These are phyloP conservation scores for Calonectria hawksworthii DNA, from an alignment of 2,329 filamentous ascomycete species.

Conservation along the genomic window DNA sequence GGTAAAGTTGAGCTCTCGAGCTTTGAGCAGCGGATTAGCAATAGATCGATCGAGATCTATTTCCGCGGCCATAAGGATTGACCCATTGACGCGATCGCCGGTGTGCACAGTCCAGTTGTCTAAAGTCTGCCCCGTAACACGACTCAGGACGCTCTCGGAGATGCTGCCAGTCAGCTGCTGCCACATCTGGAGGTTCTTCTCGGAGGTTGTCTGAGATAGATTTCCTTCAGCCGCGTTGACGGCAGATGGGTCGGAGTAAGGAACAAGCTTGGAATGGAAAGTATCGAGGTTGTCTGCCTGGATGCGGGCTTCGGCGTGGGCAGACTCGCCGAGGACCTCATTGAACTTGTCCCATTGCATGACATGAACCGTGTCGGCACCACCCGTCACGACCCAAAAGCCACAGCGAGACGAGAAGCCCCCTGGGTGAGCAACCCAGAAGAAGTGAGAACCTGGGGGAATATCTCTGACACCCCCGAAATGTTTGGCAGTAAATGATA, in stretches of 20 bases:
- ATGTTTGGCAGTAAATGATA: constrained; percentile 61
- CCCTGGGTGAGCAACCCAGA: constrained; percentile 68
- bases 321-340: constrained; percentile 66
- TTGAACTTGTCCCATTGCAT: constrained; percentile 70
- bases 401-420: constrained; percentile 66
- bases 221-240: constrained; percentile 34
- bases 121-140: constrained; percentile 59
- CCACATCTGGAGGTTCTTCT: constrained; percentile 61
- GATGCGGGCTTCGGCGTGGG: constrained; percentile 60
- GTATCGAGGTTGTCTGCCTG: constrained; percentile 57
- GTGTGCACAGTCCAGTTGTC: constrained; percentile 68
- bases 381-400: constrained; percentile 67
- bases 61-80: constrained; percentile 54
- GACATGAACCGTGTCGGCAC: constrained; percentile 55
- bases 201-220: constrained; percentile 34
- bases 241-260: constrained; percentile 57
- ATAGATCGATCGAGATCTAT: constrained; percentile 57
- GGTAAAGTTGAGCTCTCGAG: constrained; percentile 62
- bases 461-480: constrained; percentile 70
- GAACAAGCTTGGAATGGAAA: constrained; percentile 58
- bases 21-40: constrained; percentile 48
- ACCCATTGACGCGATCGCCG: constrained; percentile 64
- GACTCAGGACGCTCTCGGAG: constrained; percentile 58
- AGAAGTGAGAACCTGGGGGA: constrained; percentile 69
- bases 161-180: constrained; percentile 64